phyloP scores from a whole-genome alignment of 2,329 filamentous ascomycete species.

The Aspergillus thermomutatus region DNA sequence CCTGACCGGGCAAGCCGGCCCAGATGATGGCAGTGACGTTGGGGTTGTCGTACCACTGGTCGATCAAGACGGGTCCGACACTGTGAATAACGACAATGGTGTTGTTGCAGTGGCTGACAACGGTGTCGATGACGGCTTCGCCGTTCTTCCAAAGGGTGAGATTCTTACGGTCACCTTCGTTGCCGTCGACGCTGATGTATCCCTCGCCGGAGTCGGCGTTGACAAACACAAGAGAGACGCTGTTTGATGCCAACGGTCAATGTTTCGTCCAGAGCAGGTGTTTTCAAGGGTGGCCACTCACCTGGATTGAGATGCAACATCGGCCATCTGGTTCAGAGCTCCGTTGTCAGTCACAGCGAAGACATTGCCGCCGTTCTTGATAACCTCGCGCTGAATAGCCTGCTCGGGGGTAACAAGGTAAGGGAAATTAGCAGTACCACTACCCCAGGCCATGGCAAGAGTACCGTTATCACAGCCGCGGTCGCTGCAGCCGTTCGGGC shows the following conservation, averaged over 20 bases:
- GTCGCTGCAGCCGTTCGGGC: conserved; percentile 76
- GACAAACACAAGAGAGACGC: conserved; percentile 74
- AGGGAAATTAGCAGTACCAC: conserved; percentile 59
- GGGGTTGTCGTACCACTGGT: conserved; percentile 57
- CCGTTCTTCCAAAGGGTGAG: conserved; percentile 84
- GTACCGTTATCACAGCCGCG: conserved; percentile 61
- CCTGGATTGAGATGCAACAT: conserved; percentile 50
- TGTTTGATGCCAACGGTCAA: conserved; percentile 6
- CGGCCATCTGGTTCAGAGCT: conserved; percentile 50
- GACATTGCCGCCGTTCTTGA: conserved; percentile 64
- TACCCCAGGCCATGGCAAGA: conserved; percentile 62
- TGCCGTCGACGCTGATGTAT: conserved; percentile 77
- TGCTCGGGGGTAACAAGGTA: conserved; percentile 62
- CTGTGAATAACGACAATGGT: conserved; percentile 91
- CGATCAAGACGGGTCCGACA: conserved; percentile 72
- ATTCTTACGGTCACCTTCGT: conserved; percentile 86
- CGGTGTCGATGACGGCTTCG: conserved; percentile 75
- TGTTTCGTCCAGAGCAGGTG: neutral
- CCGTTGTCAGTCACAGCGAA: conserved; percentile 58
- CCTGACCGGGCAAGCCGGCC: conserved; percentile 71
- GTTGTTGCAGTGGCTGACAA: conserved; percentile 75
- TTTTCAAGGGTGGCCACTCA: conserved; percentile 7
- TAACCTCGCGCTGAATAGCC: conserved; percentile 63
- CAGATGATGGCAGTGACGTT: conserved; percentile 74
- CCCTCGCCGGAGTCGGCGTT: conserved; percentile 86